Evolutionary conservation across 495 filamentous ascomycete species (phyloP).

Genomic region (Parmelia sp.): DNA sequence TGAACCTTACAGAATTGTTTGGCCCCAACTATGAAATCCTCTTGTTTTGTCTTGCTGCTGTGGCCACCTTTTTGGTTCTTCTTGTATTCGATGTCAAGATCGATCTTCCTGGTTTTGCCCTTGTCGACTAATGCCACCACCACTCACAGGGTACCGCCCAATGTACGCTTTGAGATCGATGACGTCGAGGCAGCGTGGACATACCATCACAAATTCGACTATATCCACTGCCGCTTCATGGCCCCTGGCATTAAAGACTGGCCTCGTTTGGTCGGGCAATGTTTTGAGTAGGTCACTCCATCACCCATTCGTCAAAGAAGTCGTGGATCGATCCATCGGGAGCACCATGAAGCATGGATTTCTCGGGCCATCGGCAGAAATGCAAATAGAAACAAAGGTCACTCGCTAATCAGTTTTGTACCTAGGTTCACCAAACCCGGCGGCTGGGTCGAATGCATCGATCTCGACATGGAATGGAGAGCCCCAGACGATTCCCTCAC

Average conservation of each 20-base stretch:
- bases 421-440: constrained; percentile 24
- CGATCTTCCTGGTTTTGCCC: background rate
- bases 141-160: constrained; percentile 47
- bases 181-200: constrained; percentile 56
- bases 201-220: constrained; percentile 49
- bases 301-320: background rate
- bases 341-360: background rate
- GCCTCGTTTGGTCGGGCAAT: constrained; percentile 33
- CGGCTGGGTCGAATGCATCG: constrained; percentile 32
- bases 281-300: constrained; percentile 22
- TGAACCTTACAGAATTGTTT: background rate
- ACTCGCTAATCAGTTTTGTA: background rate
- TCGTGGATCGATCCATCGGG: background rate
- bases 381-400: too few species aligned
- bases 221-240: constrained; percentile 55
- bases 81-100: constrained; percentile 35
- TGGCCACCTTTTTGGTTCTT: background rate
- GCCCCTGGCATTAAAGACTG: constrained; percentile 54
- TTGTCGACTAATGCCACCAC: constrained; percentile 8
- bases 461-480: constrained; percentile 26
- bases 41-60: background rate
- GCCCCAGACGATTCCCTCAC: constrained; percentile 25
- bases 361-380: background rate
- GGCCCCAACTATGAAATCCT: background rate
- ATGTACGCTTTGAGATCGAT: constrained; percentile 58